Evolutionary conservation across 345 rosid genomes (phyloP), one percentile per base, ranked within the genome.

Genomic region (Citrus australasica): DNA sequence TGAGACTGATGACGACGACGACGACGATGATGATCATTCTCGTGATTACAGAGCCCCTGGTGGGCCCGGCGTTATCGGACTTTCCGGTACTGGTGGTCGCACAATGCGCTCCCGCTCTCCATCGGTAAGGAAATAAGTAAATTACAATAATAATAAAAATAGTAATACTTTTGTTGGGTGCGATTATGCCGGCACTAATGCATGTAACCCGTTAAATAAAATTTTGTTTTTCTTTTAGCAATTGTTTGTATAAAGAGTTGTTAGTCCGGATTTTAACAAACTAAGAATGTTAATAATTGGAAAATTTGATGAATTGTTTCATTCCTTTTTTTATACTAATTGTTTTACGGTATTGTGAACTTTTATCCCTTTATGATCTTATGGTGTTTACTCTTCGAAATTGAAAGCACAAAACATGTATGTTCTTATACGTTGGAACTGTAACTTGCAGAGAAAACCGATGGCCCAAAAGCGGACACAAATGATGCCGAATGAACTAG

Each of bases 51-150:
- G 16, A 46, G 83, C 69, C 7, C 69, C 78, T 35, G 13, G 79
- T 19, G 84, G 87, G 19, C 30, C 78, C 2, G 94, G 89, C 8
- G 78, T 86, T 73, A 84, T 90, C 25, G 94, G 97, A 60, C 88
- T 91, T 67, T 86, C 89, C 17, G 86, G 65, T 25, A 86, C 53
- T 16, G 42, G 89, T 42, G 90, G 89, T 46, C 81, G 91, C 81
- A 83, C 82, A 81, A 82, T 81, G 42, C 88, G 83, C 58, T 71
- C 89, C 13, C 85, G 84, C n/a, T 88, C 94, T 78, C 90, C 94
- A 2, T 3, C 81, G 93, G 94, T 92, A 86, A 77, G 55, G 16
- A 13, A 1, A 42, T 17, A 21, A 42, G 6, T 62, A 65, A 65
- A 37, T 37, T 37, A 37, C 40, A 37, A 1, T 37, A 37, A 37